Base-by-base conservation (phyloP, 1,284 basidiomycete genomes). In the Sporisorium exsertum region DNA sequence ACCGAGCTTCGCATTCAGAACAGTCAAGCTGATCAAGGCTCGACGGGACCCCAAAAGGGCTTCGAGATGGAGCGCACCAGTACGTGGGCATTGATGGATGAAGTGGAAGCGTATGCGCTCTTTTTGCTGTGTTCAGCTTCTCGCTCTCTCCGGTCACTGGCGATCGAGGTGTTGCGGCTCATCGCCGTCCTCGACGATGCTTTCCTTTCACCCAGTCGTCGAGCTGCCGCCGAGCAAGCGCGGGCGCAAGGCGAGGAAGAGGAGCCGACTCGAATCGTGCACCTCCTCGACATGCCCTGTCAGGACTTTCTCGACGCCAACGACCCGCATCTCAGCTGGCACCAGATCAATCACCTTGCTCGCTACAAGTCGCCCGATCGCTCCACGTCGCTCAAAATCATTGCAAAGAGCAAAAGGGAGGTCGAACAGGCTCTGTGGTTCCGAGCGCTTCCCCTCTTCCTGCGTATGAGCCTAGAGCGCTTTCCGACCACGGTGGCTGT, bases 101-200 rank as follows among this genome's bases (percentile, higher is more conserved):
- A 88, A 61, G 89, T 95, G 42, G 92, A 93, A 80, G 90, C 91
- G 0, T 91, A 91, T 3, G 90, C 90, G 0, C 84, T 97, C 46
- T 94, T 96, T 85, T 87, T 97, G 26, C 88, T 84, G 89, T 35
- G 89, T 90, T 78, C 88, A 91, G 61, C 92, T 90, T 46, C 92
- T 91, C 15, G 87, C 91, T 70, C 90, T 87, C 81, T 89, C 82
- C 68, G 88, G 87, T 65, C 87, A 87, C 69, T 80, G 35, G 81
- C 80, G 16, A 58, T 81, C 35, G 59, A 78, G 43, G 68, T 81
- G 8, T 64, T 82, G 40, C 73, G 71, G n/a, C 63, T 80, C 33
- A 78, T 81, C 43, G 71, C 76, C 2, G 67, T 81, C 5, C 81
- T 87, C 42, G 71, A 87, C 33, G 81, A 83, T 2, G 73, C 77